phyloP scores from a whole-genome alignment of 805 yeast species.

The Lipomyces chichibuensis region DNA sequence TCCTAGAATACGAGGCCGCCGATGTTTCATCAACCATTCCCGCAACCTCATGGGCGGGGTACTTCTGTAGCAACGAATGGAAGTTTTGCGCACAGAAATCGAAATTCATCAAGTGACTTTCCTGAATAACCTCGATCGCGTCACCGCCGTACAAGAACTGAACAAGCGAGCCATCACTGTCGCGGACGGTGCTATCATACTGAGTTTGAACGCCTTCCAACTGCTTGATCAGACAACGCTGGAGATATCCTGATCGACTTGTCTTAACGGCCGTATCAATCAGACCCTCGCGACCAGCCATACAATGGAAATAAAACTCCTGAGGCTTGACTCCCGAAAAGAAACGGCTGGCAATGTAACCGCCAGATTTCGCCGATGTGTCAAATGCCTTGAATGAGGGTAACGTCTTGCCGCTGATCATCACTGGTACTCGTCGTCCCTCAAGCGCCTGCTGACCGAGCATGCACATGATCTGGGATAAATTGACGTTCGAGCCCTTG shows the following conservation, averaged over 20 bases:
- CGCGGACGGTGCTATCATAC: constrained; percentile 94
- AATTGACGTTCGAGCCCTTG: constrained; percentile 97
- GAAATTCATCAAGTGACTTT: constrained; percentile 91
- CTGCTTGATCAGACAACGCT: constrained; percentile 97
- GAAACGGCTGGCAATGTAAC: constrained; percentile 94
- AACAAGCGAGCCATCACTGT: constrained; percentile 88
- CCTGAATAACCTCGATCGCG: constrained; percentile 89
- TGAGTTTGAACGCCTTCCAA: constrained; percentile 94
- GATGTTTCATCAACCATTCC: constrained; percentile 81
- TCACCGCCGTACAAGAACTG: constrained; percentile 97
- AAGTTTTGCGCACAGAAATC: constrained; percentile 90
- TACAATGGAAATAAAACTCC: constrained; percentile 99
- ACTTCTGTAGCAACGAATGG: constrained; percentile 80
- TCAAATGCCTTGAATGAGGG: constrained; percentile 97
- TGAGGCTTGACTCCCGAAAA: constrained; percentile 97
- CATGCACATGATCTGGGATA: constrained; percentile 98
- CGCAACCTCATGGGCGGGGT: constrained; percentile 65
- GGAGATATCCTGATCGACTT: constrained; percentile 96
- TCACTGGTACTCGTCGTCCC: constrained; percentile 98
- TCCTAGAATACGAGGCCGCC: constrained; percentile 80
- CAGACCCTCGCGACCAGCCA: constrained; percentile 99
- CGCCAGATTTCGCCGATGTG: constrained; percentile 98
- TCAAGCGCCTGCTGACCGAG: constrained; percentile 98
- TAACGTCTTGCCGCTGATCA: constrained; percentile 96
- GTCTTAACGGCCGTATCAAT: constrained; percentile 99